A percentile compares a stretch with the other conserved stretches of the same genome.
Conservation (phyloP, 164 flowering plant genomes). For the Nymphaea thermarum region DNA sequence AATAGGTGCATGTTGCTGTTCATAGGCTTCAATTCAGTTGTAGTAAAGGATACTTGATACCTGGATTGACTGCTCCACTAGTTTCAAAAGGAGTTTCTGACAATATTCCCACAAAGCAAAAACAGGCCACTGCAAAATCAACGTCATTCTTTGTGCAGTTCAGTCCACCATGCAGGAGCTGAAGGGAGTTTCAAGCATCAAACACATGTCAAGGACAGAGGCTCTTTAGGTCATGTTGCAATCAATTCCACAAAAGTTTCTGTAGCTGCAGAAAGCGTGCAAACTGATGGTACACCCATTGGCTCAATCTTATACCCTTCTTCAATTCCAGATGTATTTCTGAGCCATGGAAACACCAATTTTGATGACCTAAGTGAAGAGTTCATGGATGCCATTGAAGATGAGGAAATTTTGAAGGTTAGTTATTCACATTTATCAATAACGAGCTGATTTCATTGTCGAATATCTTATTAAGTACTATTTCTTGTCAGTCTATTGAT, state of each 20-base stretch:
- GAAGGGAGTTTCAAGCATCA: slow-evolving; percentile 7
- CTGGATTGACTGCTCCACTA: slow-evolving; percentile 53
- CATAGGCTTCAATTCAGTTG: slow-evolving; percentile 29
- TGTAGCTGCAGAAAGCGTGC: not conserved
- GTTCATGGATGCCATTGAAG: slow-evolving; percentile 33
- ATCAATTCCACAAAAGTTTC: slow-evolving; percentile 14
- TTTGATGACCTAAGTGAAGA: slow-evolving; percentile 10
- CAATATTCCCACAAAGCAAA: slow-evolving; percentile 3
- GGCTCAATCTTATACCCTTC: not conserved
- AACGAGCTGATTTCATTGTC: too few relatives aligned
- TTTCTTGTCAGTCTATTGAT: slow-evolving; percentile 56
- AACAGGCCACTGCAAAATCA: slow-evolving; percentile 13
- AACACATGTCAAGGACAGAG: slow-evolving; percentile 9
- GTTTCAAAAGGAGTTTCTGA: slow-evolving; percentile 15
- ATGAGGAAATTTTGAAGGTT: slow-evolving; percentile 88
- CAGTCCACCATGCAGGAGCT: slow-evolving; percentile 5
- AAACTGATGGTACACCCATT: not conserved
- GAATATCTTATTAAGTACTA: not conserved
- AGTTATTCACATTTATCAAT: too few relatives aligned
- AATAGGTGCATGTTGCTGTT: slow-evolving; percentile 34
- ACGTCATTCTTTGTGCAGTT: slow-evolving; percentile 14
- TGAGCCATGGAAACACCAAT: not conserved
- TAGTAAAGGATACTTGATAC: slow-evolving; percentile 46
- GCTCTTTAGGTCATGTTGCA: slow-evolving; percentile 10
- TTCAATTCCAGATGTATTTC: not conserved